Evolutionary conservation across 2,329 filamentous ascomycete genomes (phyloP), one percentile per base, ranked within the genome.

Genomic region (Didymella sp.): DNA sequence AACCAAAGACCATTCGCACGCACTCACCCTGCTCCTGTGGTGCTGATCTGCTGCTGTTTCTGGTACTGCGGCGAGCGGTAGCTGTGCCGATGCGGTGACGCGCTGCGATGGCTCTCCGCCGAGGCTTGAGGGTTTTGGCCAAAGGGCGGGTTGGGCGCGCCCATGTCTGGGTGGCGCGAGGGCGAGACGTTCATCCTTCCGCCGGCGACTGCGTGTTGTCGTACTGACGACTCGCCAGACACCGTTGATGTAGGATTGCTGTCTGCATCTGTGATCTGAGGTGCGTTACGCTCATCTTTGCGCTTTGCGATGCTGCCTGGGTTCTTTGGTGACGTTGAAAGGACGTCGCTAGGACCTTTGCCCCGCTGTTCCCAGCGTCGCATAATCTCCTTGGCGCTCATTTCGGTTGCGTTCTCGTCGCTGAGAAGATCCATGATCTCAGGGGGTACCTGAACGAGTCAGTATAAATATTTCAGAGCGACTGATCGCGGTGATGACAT

Each of bases 341-440:
- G 70, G 82, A 82, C 74, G 82, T 79, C 69, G 83, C 78, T 77
- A 87, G 85, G 76, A 81, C 78, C 79, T 85, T 80, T 90, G 78
- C 78, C 87, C 60, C 95, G 89, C 71, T 96, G 91, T 46, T 92
- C 92, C 77, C 96, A 97, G 54, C 92, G 87, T 75, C 94, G 96
- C 48, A 99, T 83, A 51, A 99, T 98, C 71, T 99, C 95, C 76
- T 99, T 99, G 6, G 93, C 96, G 1, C 94, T 97, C 60, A 97
- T 88, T 58, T 99, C 94, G 42, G 89, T 88, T 62, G 85, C 88
- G 70, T 87, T 89, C 73, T 88, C 91, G 75, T 99, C 94, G 72
- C 89, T 91, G 24, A 98, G 82, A 49, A 97, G 88, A 50, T 90
- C 89, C 69, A 93, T 87, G 24, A 99, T 84, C 72, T 98, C 93